Evolutionary conservation across 2,329 filamentous ascomycete genomes (phyloP), one percentile per base, ranked within the genome.

Genomic region (Chlorencoelia australis): DNA sequence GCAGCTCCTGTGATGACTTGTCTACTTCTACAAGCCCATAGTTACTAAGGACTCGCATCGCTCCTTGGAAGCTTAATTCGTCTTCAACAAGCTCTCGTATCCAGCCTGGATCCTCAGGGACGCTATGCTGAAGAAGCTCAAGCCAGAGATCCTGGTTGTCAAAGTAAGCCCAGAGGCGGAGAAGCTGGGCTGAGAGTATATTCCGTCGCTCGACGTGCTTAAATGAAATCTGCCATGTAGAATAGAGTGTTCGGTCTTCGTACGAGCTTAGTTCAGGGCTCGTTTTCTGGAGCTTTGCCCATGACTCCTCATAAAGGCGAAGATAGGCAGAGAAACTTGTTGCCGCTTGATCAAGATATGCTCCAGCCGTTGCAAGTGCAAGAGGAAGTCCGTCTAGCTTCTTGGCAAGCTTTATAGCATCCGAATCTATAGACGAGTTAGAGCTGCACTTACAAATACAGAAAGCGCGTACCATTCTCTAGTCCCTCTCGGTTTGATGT

Each of bases 391-490:
- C 20, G 14, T 32, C 30, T 3, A 32, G 19, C 4, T 16, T 9
- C 8, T 22, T 10, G 4, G n/a, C 20, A 22, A 32, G 30, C 5
- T 11, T 32, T 6, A 17, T 6, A 5, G 20, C 20, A 22, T 33
- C 30, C 14, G 4, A 2, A 33, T 33, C 30, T 32, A 32, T 20
- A n/a, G n/a, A n/a, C n/a, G n/a, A n/a, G n/a, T n/a, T n/a, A n/a
- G n/a, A n/a, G n/a, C n/a, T n/a, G n/a, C n/a, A n/a, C n/a, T n/a
- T n/a, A n/a, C n/a, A n/a, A n/a, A n/a, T n/a, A n/a, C n/a, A n/a
- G n/a, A n/a, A n/a, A n/a, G n/a, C 22, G 13, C 6, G 6, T 41
- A 55, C 50, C 47, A 13, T 47, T 36, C 37, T 37, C 35, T 35
- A 48, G 35, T 10, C 28, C 42, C 14, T 46, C 24, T 19, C 46